phyloP scores from a whole-genome alignment of 2,329 filamentous ascomycete genomes.

The Microsporum canis region DNA sequence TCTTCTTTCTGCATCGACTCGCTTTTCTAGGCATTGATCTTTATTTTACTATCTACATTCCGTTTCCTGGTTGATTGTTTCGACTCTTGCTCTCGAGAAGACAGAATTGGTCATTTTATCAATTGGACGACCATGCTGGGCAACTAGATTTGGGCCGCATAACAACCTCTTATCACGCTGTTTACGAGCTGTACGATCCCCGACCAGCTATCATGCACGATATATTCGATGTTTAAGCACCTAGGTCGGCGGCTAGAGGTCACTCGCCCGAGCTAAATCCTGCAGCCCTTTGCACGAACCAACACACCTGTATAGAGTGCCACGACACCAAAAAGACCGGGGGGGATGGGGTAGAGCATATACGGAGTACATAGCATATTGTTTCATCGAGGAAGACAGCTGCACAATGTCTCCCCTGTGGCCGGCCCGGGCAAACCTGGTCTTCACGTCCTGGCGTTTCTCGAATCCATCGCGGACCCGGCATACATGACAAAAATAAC shows the following conservation, averaged over 20 bases:
- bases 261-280: neutral
- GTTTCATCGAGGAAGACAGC: neutral
- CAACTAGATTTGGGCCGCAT: neutral
- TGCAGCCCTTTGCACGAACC: neutral
- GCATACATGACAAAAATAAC: neutral
- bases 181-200: neutral
- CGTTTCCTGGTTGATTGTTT: neutral
- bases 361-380: neutral
- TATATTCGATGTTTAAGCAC: neutral
- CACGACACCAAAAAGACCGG: neutral
- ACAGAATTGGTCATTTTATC: neutral
- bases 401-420: neutral
- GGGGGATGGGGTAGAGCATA: neutral
- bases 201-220: neutral
- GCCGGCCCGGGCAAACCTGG: neutral
- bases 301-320: neutral
- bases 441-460: neutral
- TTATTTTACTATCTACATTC: neutral
- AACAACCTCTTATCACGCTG: neutral
- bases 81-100: neutral
- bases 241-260: neutral
- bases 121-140: neutral
- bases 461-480: neutral
- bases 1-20: neutral
- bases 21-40: neutral